phyloP scores from a whole-genome alignment of 495 filamentous ascomycete genomes.

The Penicillium robsamsonii region DNA sequence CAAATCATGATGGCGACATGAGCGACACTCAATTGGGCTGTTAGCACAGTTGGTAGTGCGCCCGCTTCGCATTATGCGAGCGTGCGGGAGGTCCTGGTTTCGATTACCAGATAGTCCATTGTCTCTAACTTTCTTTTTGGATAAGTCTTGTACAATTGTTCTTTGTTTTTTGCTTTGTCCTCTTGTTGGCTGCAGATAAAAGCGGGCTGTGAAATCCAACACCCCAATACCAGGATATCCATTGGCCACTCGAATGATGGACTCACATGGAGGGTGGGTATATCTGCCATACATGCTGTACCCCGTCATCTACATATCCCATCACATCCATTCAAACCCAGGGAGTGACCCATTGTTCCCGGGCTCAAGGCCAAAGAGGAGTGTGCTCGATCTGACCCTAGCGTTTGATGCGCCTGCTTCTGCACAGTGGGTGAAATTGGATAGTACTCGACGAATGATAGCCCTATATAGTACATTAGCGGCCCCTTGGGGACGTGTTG shows the following conservation, averaged over 20 bases:
- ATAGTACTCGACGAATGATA: constrained; percentile 1
- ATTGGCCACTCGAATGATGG: not conserved
- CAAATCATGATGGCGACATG: not conserved
- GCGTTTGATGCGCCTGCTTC: not conserved
- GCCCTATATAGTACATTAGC: not conserved
- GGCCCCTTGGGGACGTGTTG: not conserved
- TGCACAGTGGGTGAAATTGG: not conserved
- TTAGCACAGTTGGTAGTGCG: constrained; percentile 26
- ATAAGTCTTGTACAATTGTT: too few relatives aligned
- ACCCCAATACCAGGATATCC: not conserved
- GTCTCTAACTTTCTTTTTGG: constrained; percentile 1
- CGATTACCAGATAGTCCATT: constrained; percentile 27
- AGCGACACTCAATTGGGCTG: constrained; percentile 20
- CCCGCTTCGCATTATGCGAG: constrained; percentile 21
- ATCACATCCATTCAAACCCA: not conserved
- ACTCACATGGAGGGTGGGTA: not conserved
- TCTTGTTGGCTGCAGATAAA: not conserved
- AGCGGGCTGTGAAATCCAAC: not conserved
- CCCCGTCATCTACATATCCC: constrained; percentile 1
- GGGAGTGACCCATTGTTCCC: not conserved
- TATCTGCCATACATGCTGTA: not conserved
- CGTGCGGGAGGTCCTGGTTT: constrained; percentile 25
- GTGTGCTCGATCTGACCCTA: not conserved
- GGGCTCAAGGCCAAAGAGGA: not conserved
- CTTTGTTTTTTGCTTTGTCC: not conserved